phyloP scores from a whole-genome alignment of 2,329 filamentous ascomycete species.

The Herpotrichia juniperi region DNA sequence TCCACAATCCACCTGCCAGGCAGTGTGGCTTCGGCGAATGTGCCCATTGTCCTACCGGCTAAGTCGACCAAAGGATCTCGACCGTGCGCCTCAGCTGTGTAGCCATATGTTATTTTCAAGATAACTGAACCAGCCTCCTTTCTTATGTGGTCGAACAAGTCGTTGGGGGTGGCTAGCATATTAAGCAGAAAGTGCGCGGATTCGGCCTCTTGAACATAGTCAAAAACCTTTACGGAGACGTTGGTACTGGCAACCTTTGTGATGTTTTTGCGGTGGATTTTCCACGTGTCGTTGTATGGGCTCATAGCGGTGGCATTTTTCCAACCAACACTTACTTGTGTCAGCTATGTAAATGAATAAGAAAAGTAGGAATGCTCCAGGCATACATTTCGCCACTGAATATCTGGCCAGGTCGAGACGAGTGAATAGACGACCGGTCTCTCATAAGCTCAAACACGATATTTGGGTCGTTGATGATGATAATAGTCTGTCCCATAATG shows the following conservation, averaged over 20 bases:
- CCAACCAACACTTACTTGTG: constrained; percentile 25
- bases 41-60: constrained; percentile 45
- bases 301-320: constrained; percentile 21
- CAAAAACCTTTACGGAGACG: constrained; percentile 23
- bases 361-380: background rate
- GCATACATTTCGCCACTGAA: constrained; percentile 25
- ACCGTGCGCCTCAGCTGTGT: constrained; percentile 48
- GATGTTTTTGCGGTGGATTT: constrained; percentile 29
- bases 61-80: constrained; percentile 54
- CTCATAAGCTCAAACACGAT: constrained; percentile 31
- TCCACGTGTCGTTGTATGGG: constrained; percentile 21
- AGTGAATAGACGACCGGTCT: constrained; percentile 28
- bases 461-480: constrained; percentile 29
- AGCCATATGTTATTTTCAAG: constrained; percentile 46
- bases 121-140: constrained; percentile 35
- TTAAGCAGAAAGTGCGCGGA: constrained; percentile 29
- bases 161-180: constrained; percentile 20
- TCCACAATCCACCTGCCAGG: constrained; percentile 56
- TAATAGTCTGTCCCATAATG: constrained; percentile 28
- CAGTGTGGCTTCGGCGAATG: constrained; percentile 49
- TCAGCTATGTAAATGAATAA: constrained; percentile 1
- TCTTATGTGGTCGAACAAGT: constrained; percentile 27
- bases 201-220: constrained; percentile 27
- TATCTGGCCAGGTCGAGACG: constrained; percentile 21
- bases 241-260: constrained; percentile 26